Percentiles rank a stretch among this genome's conserved stretches.
Conservation (phyloP, 495 filamentous ascomycete genomes). For the Astrocystis sublimbata region DNA sequence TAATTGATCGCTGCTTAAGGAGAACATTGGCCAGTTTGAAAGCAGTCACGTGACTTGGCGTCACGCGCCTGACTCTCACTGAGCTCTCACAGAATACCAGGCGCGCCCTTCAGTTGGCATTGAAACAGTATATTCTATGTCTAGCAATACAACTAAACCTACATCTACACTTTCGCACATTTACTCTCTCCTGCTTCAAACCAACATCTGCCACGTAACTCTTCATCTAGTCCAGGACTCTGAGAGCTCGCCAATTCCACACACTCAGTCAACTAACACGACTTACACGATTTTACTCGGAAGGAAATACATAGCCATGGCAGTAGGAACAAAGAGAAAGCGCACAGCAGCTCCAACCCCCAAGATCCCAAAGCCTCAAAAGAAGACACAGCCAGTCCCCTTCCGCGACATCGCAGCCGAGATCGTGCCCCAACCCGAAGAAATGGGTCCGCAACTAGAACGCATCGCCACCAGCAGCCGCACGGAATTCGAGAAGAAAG, state of each 20-base stretch:
- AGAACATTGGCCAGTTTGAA: constrained; percentile 17
- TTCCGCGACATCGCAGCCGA: constrained; percentile 3
- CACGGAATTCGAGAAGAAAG: constrained; percentile 58
- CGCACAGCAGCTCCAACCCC: background rate
- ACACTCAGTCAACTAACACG: background rate
- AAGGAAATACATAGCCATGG: background rate
- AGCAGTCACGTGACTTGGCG: constrained; percentile 26
- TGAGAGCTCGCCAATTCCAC: background rate
- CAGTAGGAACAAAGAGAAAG: background rate
- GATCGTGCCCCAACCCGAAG: constrained; percentile 21
- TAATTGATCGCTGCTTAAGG: too few relatives aligned
- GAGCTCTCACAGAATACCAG: background rate
- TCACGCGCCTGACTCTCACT: constrained; percentile 21
- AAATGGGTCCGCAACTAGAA: constrained; percentile 31
- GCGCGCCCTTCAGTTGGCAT: constrained; percentile 19
- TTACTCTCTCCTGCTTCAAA: background rate
- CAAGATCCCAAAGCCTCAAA: background rate
- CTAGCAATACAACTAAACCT: background rate
- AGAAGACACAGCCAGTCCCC: background rate
- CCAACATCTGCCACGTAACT: background rate
- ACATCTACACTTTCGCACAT: background rate
- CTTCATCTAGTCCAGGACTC: background rate
- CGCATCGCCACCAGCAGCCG: constrained; percentile 44
- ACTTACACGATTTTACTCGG: too few relatives aligned
- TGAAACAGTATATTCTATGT: constrained; percentile 4